Evolutionary conservation across 805 yeast genomes (phyloP).

Genomic region (Lipomyces sp.): DNA sequence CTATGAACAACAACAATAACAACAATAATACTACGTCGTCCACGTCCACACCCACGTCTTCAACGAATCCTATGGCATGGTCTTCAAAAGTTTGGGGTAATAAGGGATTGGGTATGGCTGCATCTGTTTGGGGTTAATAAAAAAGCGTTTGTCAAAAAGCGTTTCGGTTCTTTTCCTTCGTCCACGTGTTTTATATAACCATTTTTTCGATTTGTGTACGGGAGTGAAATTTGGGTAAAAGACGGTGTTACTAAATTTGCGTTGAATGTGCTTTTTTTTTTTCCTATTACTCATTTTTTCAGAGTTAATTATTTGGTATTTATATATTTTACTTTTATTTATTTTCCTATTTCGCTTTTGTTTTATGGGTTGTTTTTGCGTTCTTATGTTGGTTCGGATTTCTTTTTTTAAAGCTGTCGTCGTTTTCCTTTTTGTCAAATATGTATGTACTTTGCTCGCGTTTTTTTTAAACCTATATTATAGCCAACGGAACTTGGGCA

Average conservation of each 20-base stretch:
- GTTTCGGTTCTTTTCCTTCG: neutral
- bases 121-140: conserved; percentile 30
- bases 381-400: neutral
- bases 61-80: conserved; percentile 24
- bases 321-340: neutral
- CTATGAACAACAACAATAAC: conserved; percentile 1
- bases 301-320: conserved; percentile 3
- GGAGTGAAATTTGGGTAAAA: conserved; percentile 20
- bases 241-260: conserved; percentile 16
- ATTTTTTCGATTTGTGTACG: conserved; percentile 2
- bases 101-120: conserved; percentile 29
- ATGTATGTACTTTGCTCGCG: neutral
- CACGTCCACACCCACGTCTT: conserved; percentile 13
- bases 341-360: conserved; percentile 2
- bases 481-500: neutral
- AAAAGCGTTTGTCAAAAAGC: conserved; percentile 6
- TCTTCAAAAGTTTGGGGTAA: conserved; percentile 29
- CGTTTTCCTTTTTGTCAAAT: neutral
- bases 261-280: conserved; percentile 7
- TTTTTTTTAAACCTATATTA: neutral
- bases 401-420: too few relatives aligned
- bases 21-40: conserved; percentile 1
- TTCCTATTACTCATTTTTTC: neutral
- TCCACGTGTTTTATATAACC: neutral
- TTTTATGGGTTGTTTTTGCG: neutral